phyloP scores from a whole-genome alignment of 164 flowering plant species.

The Umbilicus rupestris region DNA sequence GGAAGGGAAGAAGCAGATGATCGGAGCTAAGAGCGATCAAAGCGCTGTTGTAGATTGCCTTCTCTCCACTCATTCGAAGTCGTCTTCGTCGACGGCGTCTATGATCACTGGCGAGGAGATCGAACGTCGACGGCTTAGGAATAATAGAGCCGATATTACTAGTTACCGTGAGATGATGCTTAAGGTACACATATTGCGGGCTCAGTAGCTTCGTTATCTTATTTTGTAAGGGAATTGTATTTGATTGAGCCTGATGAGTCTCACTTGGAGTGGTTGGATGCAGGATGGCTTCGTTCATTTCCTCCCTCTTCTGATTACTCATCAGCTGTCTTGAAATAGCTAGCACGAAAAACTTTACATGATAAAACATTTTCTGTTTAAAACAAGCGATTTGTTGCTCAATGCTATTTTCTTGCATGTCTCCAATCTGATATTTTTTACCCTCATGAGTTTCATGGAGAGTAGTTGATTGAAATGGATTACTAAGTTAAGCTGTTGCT shows the following conservation, averaged over 20 bases:
- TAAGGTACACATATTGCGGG: constrained; percentile 33
- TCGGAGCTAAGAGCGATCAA: background rate
- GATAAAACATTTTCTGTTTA: no score
- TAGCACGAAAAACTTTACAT: background rate
- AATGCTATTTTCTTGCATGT: no score
- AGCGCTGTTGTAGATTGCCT: constrained; percentile 14
- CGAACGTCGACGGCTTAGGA: constrained; percentile 10
- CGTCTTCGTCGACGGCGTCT: constrained; percentile 19
- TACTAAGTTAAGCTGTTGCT: no score
- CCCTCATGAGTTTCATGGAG: no score
- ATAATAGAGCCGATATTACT: constrained; percentile 18
- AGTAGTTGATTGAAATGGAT: no score
- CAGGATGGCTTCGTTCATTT: background rate
- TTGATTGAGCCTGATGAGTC: background rate
- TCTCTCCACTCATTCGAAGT: constrained; percentile 19
- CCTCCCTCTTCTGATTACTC: background rate
- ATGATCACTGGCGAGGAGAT: constrained; percentile 16
- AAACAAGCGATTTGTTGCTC: no score
- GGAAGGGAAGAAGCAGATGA: constrained; percentile 6
- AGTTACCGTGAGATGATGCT: constrained; percentile 22
- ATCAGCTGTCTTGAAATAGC: background rate
- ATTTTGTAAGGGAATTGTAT: background rate
- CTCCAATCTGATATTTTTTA: no score
- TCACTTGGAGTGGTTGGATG: background rate
- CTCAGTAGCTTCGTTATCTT: background rate